phyloP scores from a whole-genome alignment of 257 asterid genomes.

The Forsythia suspensa region DNA sequence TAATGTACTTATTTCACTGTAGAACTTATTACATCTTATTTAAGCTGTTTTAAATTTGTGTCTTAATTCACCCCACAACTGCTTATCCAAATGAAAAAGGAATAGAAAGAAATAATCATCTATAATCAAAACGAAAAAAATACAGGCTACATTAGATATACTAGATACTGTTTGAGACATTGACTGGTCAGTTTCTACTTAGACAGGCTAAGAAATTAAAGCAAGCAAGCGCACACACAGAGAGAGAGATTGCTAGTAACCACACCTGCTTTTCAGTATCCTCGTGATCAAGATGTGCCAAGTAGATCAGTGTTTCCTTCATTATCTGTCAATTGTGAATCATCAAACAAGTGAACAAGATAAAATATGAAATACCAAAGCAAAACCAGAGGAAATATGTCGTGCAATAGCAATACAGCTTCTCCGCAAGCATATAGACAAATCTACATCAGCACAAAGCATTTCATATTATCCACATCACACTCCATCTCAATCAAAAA shows the following conservation, averaged over 20 bases:
- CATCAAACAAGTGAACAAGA: slow-evolving; percentile 11
- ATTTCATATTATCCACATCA: background rate
- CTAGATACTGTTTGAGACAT: background rate
- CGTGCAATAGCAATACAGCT: slow-evolving; percentile 1
- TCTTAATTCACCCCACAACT: background rate
- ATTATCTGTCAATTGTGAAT: slow-evolving; percentile 63
- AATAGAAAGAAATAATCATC: background rate
- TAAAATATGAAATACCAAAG: slow-evolving; percentile 5
- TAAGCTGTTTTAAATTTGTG: too few relatives aligned
- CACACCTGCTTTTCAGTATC: slow-evolving; percentile 96
- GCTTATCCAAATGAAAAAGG: too few relatives aligned
- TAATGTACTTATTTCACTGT: background rate
- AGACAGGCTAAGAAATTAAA: background rate
- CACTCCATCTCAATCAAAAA: background rate
- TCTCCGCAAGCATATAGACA: background rate
- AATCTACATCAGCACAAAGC: background rate
- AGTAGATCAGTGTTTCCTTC: slow-evolving; percentile 96
- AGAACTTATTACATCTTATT: background rate
- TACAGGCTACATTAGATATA: too few relatives aligned
- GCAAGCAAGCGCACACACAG: background rate
- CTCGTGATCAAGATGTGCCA: slow-evolving; percentile 97
- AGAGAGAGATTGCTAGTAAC: background rate
- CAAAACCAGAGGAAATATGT: slow-evolving; percentile 13
- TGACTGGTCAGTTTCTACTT: background rate
- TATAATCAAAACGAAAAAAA: too few relatives aligned